Base-by-base conservation (phyloP, 768 basidiomycete genomes). In the Chalciporus pseudorubinellus region DNA sequence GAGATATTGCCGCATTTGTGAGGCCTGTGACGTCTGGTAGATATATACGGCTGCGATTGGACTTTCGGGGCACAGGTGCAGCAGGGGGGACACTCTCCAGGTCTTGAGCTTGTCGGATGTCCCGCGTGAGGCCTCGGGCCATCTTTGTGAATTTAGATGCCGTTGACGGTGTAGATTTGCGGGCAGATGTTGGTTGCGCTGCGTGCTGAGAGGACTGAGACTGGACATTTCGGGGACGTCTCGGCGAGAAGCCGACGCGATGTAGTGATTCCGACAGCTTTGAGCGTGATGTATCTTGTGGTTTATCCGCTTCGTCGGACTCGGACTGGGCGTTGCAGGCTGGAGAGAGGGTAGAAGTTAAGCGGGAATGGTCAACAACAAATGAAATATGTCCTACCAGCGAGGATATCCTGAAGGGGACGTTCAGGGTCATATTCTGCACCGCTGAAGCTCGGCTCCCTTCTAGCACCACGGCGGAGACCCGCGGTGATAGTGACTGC, bases 401-500 rank as follows among this genome's bases (percentile, higher is more conserved):
- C 81, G 47, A 92, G 79, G 65, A 92, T 87, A 21, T 81, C 79
- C 53, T 85, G 78, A 28, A 92, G 66, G 1, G 88, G 87, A 19
- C 91, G 75, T 29, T 93, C 90, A 4, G 91, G 90, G 65, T 93
- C 91, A 55, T 89, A 93, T 63, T 93, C 91, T 38, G 85, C 85
- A 34, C 84, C 88, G 65, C 84, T 88, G 46, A 87, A 62, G 59
- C 83, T 77, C 16, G 72, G 64, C 58, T 88, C 84, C 51, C 84
- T 72, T 42, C 77, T 73, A 18, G 66, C 68, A 39, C 56, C 53
- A 3, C 82, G 75, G 2, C 75, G 76, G 10, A 95, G 77, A 1
- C 94, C 93, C 4, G 92, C 90, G 46, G 80, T 88, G 16, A 97
- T 77, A 0, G 94, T 95, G 46, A 95, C 74, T 3, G 83, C 91